Conservation (phyloP, 2,329 filamentous ascomycete species). For the Neospermospora avenae region DNA sequence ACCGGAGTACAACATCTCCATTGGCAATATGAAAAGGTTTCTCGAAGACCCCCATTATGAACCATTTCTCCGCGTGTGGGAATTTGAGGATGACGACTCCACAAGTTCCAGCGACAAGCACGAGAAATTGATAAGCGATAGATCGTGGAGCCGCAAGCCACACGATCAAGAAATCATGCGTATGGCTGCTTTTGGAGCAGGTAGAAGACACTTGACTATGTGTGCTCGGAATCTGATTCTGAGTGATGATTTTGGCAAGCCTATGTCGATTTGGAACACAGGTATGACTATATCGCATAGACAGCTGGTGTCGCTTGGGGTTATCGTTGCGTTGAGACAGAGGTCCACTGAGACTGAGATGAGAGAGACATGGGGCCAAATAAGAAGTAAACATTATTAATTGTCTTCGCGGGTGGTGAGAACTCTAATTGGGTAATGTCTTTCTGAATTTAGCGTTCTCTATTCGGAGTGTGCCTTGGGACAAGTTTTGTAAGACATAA, state of each 20-base stretch:
- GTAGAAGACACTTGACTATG: constrained; percentile 8
- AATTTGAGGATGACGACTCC: not conserved
- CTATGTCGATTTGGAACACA: not conserved
- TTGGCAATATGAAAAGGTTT: constrained; percentile 14
- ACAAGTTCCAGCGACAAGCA: not conserved
- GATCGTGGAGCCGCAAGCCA: constrained; percentile 4
- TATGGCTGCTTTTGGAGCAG: constrained; percentile 15
- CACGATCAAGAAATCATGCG: constrained; percentile 14
- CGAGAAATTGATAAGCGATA: not conserved
- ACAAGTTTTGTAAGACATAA: no score
- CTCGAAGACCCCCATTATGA: constrained; percentile 1
- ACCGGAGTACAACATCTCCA: constrained; percentile 6
- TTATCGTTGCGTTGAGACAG: not conserved
- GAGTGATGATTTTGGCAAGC: not conserved
- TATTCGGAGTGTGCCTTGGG: no score
- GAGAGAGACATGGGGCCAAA: not conserved
- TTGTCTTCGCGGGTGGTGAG: no score
- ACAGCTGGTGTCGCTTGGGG: not conserved
- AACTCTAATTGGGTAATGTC: no score
- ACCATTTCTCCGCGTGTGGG: constrained; percentile 19
- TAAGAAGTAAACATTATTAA: not conserved
- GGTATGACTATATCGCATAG: not conserved
- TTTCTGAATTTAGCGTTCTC: no score
- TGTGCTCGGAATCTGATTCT: constrained; percentile 8
- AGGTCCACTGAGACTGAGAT: not conserved